phyloP scores from a whole-genome alignment of 441 rosid species.

The Hura crepitans region DNA sequence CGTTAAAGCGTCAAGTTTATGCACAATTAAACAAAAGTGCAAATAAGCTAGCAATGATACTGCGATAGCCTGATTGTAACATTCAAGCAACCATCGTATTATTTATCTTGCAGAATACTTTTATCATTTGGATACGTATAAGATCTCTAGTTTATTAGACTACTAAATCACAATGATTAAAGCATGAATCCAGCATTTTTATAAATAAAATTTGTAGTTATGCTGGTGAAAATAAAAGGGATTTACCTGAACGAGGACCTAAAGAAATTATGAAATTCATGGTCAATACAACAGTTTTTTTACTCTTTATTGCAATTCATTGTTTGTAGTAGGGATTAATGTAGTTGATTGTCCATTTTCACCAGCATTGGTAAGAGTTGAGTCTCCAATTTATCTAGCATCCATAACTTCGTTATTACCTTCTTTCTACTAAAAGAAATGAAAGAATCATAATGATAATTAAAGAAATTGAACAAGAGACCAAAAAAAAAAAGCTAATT shows the following conservation, averaged over 20 bases:
- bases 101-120: not conserved
- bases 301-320: slow-evolving; percentile 3
- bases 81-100: not conserved
- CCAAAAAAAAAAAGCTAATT: too few species aligned
- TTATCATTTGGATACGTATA: not conserved
- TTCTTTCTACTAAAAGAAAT: slow-evolving; percentile 25
- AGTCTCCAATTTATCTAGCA: slow-evolving; percentile 7
- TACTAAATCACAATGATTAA: not conserved
- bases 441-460: not conserved
- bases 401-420: slow-evolving; percentile 9
- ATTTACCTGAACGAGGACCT: too few species aligned
- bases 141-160: not conserved
- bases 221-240: not conserved
- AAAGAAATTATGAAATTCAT: too few species aligned
- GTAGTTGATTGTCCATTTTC: slow-evolving; percentile 12
- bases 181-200: not conserved
- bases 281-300: not conserved
- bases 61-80: not conserved
- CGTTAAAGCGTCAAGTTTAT: too few species aligned
- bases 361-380: slow-evolving; percentile 8
- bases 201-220: not conserved
- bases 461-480: too few species aligned
- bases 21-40: not conserved
- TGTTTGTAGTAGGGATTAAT: not conserved
- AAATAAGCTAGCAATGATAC: not conserved